Evolutionary conservation across 805 yeast genomes (phyloP).

Genomic region (Wickerhamiella lipophila): DNA sequence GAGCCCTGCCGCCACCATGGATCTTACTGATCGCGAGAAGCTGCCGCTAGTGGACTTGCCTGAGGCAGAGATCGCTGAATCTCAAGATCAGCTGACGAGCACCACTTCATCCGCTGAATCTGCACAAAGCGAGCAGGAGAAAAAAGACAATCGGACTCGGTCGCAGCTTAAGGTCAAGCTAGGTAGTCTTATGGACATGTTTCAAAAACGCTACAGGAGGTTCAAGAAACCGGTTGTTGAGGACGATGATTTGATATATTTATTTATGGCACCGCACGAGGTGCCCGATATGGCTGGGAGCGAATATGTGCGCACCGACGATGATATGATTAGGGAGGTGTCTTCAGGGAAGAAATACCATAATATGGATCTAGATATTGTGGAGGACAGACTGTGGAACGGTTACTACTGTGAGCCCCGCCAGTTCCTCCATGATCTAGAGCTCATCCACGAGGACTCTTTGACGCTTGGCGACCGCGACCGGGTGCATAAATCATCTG

Average conservation of each 20-base stretch:
- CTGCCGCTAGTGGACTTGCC: constrained; percentile 32
- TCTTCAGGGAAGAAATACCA: constrained; percentile 57
- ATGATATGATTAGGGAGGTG: constrained; percentile 70
- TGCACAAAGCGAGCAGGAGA: constrained; percentile 29
- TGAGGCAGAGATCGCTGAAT: constrained; percentile 28
- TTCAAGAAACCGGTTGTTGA: constrained; percentile 87
- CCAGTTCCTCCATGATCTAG: constrained; percentile 75
- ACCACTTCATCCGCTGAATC: not conserved
- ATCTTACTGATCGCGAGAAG: constrained; percentile 37
- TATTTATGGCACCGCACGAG: constrained; percentile 43
- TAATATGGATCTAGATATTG: constrained; percentile 87
- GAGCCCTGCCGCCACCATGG: constrained; percentile 63
- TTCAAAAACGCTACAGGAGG: constrained; percentile 74
- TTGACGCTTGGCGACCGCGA: constrained; percentile 70
- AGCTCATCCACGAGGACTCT: constrained; percentile 71
- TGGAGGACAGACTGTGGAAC: constrained; percentile 94
- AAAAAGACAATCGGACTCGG: constrained; percentile 67
- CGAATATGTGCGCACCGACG: constrained; percentile 32
- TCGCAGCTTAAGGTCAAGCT: constrained; percentile 75
- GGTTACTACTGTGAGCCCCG: constrained; percentile 89
- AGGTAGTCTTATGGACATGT: constrained; percentile 77
- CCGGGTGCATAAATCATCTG: constrained; percentile 66
- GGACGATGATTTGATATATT: constrained; percentile 54
- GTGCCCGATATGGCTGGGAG: constrained; percentile 22
- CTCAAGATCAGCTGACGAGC: constrained; percentile 16